phyloP scores from a whole-genome alignment of 2,329 filamentous ascomycete genomes.

The Pseudogymnoascus sp. region DNA sequence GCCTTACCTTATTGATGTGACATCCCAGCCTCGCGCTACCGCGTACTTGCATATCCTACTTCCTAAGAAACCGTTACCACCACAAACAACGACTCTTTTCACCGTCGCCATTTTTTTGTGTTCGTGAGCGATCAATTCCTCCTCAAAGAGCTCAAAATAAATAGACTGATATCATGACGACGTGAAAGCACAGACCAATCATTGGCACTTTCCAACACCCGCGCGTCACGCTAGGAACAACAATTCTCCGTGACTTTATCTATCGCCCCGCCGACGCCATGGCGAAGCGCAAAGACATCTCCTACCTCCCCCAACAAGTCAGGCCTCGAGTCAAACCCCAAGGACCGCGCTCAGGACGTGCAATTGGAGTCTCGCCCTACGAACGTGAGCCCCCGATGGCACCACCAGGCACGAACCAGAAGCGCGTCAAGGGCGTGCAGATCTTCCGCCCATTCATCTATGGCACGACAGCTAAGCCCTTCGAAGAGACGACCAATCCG shows the following conservation, averaged over 20 bases:
- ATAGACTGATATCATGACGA: conserved; percentile 10
- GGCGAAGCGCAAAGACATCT: not conserved
- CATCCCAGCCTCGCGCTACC: conserved; percentile 77
- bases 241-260: not conserved
- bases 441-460: conserved; percentile 60
- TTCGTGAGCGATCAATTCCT: not conserved
- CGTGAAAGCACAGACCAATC: conserved; percentile 10
- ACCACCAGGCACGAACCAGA: conserved; percentile 43
- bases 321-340: conserved; percentile 5
- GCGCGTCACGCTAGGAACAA: conserved; percentile 5
- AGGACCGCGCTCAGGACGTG: conserved; percentile 3
- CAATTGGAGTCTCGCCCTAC: not conserved
- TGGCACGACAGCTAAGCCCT: conserved; percentile 70
- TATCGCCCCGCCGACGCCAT: not conserved
- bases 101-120: conserved; percentile 14
- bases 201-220: not conserved
- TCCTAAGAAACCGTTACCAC: conserved; percentile 88
- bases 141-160: not conserved
- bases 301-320: conserved; percentile 2
- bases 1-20: conserved; percentile 77
- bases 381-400: conserved; percentile 38
- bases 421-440: conserved; percentile 58
- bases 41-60: conserved; percentile 85
- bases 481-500: conserved; percentile 69
- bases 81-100: conserved; percentile 82